Evolutionary conservation across 441 rosid genomes (phyloP), one percentile per base, ranked within the genome.

Genomic region (Adansonia rubrostipa): DNA sequence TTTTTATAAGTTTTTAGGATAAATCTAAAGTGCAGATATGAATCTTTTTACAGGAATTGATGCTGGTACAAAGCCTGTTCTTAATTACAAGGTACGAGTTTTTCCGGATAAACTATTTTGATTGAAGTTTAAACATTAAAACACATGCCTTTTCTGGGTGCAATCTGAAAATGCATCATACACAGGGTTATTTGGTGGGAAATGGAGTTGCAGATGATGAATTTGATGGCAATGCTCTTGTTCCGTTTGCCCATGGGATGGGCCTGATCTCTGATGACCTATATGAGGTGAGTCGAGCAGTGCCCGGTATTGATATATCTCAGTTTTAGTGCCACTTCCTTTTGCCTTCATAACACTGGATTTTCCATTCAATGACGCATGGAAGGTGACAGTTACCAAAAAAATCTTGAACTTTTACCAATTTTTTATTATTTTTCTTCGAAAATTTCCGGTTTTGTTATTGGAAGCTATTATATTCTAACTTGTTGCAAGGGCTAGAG

Each of bases 231-330:
- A 93, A 93, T 42, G 93, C 99, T 66, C 90, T 93, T 71, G 90
- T 92, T 82, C 96, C 98, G 1, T 93, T 93, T 78, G 90, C 84
- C 20, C 95, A 95, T 84, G 97, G 99, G 76, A 95, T 95, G 96
- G 96, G 89, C 77, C 86, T 95, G 62, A 93, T 95, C 80, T 89
- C 99, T 2, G 83, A 88, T 68, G 89, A 89, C 14, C 83, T 92
- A 73, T 93, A 76, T 80, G 83, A 87, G 93, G 99, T 28, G 33
- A 2, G 3, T 28, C 2, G 2, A 28, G 2, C 33, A 28, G 2
- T 1, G 2, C 3, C 3, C 3, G 3, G 33, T 28, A 2, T 2
- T 2, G 40, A 51, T 69, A 53, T 9, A 45, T 17, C 15, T 0
- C 7, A 2, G 13, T 74, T 64, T 63, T 78, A 44, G 28, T 24